phyloP scores from a whole-genome alignment of 192 early-diverging fungal genomes.

The Pilobolus umbonatus region DNA sequence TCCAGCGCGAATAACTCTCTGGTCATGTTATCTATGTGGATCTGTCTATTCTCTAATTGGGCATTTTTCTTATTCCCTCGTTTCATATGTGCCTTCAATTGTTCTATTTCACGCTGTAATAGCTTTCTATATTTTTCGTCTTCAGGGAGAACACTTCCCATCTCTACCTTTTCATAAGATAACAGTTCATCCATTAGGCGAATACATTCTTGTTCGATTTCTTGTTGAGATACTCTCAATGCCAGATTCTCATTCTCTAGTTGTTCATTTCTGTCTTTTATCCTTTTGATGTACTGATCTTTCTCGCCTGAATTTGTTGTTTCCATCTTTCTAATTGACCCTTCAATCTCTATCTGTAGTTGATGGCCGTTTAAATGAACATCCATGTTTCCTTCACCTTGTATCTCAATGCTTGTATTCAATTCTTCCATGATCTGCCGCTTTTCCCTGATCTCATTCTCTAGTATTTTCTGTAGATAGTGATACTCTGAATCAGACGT shows the following conservation, averaged over 20 bases:
- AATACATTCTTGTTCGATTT: conserved; percentile 69
- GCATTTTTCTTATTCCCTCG: conserved; percentile 45
- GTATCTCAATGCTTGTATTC: conserved; percentile 15
- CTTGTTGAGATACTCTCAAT: conserved; percentile 54
- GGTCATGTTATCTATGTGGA: conserved; percentile 52
- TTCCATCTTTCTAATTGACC: conserved; percentile 5
- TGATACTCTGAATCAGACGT: conserved; percentile 8
- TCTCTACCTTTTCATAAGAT: conserved; percentile 45
- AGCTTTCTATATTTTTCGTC: background rate
- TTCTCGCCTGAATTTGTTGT: background rate
- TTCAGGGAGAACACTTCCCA: background rate
- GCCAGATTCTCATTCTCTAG: conserved; percentile 47
- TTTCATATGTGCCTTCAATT: conserved; percentile 38
- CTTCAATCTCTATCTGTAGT: conserved; percentile 8
- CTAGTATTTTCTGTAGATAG: conserved; percentile 11
- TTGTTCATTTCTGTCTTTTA: conserved; percentile 31
- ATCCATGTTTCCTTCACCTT: conserved; percentile 18
- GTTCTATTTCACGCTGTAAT: conserved; percentile 1
- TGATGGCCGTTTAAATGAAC: conserved; percentile 6
- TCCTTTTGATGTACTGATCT: too few species aligned
- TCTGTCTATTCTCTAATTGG: conserved; percentile 61
- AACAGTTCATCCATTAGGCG: conserved; percentile 73
- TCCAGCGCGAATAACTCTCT: conserved; percentile 66
- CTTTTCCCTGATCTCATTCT: conserved; percentile 23
- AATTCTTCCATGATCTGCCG: conserved; percentile 22